Base-by-base conservation (phyloP, 169 alveolate genomes). In the Plasmodium inui region DNA sequence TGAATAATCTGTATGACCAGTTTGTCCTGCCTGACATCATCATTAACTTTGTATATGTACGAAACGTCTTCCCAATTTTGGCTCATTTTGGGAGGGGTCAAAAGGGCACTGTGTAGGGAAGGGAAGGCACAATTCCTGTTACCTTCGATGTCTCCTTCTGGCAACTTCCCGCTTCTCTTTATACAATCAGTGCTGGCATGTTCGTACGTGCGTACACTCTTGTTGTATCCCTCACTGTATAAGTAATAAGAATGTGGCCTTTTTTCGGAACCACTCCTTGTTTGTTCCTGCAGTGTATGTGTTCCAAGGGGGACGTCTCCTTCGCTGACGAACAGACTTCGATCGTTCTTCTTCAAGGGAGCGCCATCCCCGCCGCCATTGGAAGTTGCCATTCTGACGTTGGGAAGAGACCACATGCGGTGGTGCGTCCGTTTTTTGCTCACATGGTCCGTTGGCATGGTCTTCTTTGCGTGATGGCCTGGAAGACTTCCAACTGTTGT, bases 21-120 rank as follows among this genome's bases (percentile, higher is more conserved):
- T 73, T 95, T 94, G 92, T 97, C 98, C 93, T 97, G 98, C 74
- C 98, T 84, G 7, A 97, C 96, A 93, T 97, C 98, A 92, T 97
- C 98, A 80, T 98, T 98, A 50, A 96, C 97, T 85, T 97, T 97
- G 74, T 95, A 97, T 81, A 97, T 96, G 30, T 96, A 95, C 0
- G 98, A 83, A 26, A 88, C 19, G 34, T 79, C 88, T 34, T 88
- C 90, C 26, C n/a, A 79, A 12, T 0, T 50, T 12, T 0, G 19
- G 61, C 2, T 50, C 61, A 1, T 50, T 50, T 17, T 12, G 0
- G 5, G 61, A 26, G n/a, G 12, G 22, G 61, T 50, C 26, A 50
- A 50, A 50, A 3, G 22, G 22, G 26, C 22, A 50, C 26, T 50
- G 26, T 12, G 61, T 50, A 17, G 17, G 17, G 61, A 50, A 12